phyloP scores from a whole-genome alignment of 176 grass and related monocot species.

The Phoenix dactylifera region DNA sequence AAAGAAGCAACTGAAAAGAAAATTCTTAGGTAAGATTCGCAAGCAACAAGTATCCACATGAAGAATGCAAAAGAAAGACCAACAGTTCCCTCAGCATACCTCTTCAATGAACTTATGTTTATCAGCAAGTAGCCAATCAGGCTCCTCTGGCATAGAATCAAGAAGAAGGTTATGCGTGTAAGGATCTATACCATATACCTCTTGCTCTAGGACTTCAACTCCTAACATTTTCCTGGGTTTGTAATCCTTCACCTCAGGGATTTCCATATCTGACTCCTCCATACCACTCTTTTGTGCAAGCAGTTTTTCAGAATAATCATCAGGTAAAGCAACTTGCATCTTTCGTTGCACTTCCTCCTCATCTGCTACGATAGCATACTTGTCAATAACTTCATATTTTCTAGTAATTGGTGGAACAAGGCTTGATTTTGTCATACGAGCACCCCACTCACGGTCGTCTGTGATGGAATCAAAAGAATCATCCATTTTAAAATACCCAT shows the following conservation, averaged over 20 bases:
- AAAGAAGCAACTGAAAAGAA: constrained; percentile 59
- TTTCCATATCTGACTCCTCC: constrained; percentile 59
- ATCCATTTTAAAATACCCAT: constrained; percentile 37
- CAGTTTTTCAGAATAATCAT: constrained; percentile 94
- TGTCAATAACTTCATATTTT: constrained; percentile 91
- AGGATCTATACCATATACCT: constrained; percentile 99
- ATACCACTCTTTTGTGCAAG: constrained; percentile 76
- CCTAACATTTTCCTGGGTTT: constrained; percentile 79
- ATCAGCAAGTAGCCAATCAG: constrained; percentile 48
- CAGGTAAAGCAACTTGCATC: constrained; percentile 83
- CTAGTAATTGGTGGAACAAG: constrained; percentile 97
- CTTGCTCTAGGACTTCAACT: constrained; percentile 88
- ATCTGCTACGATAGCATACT: constrained; percentile 92
- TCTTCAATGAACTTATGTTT: constrained; percentile 89
- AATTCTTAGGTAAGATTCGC: constrained; percentile 18
- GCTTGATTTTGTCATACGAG: constrained; percentile 97
- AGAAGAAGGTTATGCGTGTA: constrained; percentile 92
- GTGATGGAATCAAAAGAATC: constrained; percentile 42
- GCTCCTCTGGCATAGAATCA: constrained; percentile 82
- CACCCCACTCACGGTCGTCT: constrained; percentile 90
- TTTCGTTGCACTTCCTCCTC: constrained; percentile 82
- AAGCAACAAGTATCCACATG: constrained; percentile 9
- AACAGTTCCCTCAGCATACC: constrained; percentile 34
- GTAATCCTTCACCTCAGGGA: constrained; percentile 99
- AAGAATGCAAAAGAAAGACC: not conserved